Base-by-base conservation (phyloP, 805 yeast genomes). In the Candida silvatica region DNA sequence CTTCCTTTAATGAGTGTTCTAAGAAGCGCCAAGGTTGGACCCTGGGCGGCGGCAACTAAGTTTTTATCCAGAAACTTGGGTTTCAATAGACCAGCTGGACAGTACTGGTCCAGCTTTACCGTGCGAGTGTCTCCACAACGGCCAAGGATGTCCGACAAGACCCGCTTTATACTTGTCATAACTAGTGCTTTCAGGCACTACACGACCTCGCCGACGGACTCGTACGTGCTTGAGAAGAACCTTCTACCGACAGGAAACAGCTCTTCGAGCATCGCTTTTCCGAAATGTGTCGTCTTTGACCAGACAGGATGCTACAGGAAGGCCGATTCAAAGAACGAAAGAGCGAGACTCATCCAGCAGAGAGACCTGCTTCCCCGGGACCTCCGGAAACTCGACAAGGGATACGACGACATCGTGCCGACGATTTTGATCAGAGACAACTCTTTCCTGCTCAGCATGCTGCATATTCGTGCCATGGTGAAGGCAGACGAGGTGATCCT, bases 381-480 rank as follows among this genome's bases (percentile, higher is more conserved):
- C 47, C 55, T 74, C 25, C 47, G 80, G 6, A 74, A 74, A 46
- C 66, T 74, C 23, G 69, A 70, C 22, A 60, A 58, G 39, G 63
- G 60, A 3, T 58, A 58, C 37, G 59, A 56, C 24, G 79, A 73
- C 43, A 69, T 74, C 20, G 79, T 74, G n/a, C 80, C 80, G 0
- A 66, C 75, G 26, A 58, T 74, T 3, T 54, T 73, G 34, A 64
- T 71, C 2, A 52, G 78, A 28, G 61, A 62, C 11, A 54, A 66
- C 41, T 62, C 71, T 22, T 67, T 74, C 11, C 46, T 74, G 17
- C 45, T 74, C 29, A 71, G 64, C 46, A 50, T 74, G 18, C 52
- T 71, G 24, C 70, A 72, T 44, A 62, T 73, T 8, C 56, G 71
- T 31, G 75, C 78, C 5, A 52, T 74, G 41, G 68, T 74, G 37